Evolutionary conservation across 2,329 filamentous ascomycete species (phyloP), one percentile per base, ranked within the genome.

Genomic region (Thielaviopsis euricoi): DNA sequence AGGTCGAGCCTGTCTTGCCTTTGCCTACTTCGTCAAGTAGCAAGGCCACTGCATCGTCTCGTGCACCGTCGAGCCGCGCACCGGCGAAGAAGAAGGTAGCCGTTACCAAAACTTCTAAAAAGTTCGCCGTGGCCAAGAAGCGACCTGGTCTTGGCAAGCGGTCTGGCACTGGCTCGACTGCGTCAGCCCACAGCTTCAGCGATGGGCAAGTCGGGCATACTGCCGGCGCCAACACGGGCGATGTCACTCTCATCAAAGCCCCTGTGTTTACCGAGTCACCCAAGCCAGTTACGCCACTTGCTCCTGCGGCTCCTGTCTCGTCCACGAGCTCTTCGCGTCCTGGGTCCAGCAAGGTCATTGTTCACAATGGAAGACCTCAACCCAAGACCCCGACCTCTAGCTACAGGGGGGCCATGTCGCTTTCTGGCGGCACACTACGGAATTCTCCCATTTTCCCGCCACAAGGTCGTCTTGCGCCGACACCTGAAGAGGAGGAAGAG

Each of bases 21-120:
- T 5, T 9, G 15, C 17, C 40, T 46, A 17, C 40, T 46, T 17
- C 40, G n/a, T 46, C 40, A 46, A 19, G 40, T 46, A 46, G n/a
- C 19, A 46, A 10, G 9, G 40, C 40, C 9, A 46, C 40, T 19
- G 15, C 17, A 17, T 19, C 40, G 19, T 46, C 40, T 46, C 40
- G 40, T 19, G 40, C 40, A 19, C 9, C 40, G 4, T 17, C 40
- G 9, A 19, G 26, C 25, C 33, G 26, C 55, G 10, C 55, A 22
- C 37, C 43, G 72, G 72, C 54, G 71, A 73, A 55, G 73, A 74
- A 61, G 68, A 69, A 29, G 67, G 73, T 53, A 72, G 74, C 60
- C 68, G 69, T 26, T 67, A 64, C 43, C 63, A 67, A 43, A 63
- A 64, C 9, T 61, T 60, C 57, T 66, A 71, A 25, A 66, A 70